Evolutionary conservation across 768 basidiomycete genomes (phyloP).

Genomic region (Lactifluus hygrophoroides): DNA sequence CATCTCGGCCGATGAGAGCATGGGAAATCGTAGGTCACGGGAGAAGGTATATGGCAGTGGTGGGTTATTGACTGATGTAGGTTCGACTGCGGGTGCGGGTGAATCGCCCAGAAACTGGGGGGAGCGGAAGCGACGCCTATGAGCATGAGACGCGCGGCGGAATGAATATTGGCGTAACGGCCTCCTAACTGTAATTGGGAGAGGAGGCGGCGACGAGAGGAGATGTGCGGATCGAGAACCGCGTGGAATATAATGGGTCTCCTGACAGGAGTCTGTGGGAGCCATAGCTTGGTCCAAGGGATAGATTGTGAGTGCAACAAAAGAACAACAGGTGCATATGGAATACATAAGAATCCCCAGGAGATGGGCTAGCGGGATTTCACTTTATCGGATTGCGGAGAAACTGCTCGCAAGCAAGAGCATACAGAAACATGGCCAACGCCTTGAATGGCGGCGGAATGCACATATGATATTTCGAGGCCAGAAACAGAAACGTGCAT

Average conservation of each 20-base stretch:
- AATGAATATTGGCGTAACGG: neutral
- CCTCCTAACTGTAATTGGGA: neutral
- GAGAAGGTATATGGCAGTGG: neutral
- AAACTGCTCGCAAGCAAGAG: neutral
- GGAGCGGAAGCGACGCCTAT: constrained; percentile 6
- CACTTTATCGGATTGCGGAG: neutral
- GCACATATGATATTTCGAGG: too few relatives aligned
- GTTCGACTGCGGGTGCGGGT: neutral
- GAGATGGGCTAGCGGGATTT: neutral
- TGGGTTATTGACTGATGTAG: neutral
- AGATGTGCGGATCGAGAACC: neutral
- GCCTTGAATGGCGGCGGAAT: neutral
- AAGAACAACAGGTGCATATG: neutral
- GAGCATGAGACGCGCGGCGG: neutral
- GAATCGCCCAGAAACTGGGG: neutral
- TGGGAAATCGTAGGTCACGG: neutral
- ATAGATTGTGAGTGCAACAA: constrained; percentile 12
- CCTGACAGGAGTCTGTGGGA: constrained; percentile 7
- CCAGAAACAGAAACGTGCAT: too few relatives aligned
- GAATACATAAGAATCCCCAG: constrained; percentile 1
- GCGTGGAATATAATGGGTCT: neutral
- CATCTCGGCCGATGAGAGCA: neutral
- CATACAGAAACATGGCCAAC: neutral
- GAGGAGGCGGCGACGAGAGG: neutral
- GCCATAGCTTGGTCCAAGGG: constrained; percentile 3